A percentile compares a stretch with the other conserved stretches of the same genome.
Conservation (phyloP, 352 stramenopile genomes). For the Phytophthora ohioensis region DNA sequence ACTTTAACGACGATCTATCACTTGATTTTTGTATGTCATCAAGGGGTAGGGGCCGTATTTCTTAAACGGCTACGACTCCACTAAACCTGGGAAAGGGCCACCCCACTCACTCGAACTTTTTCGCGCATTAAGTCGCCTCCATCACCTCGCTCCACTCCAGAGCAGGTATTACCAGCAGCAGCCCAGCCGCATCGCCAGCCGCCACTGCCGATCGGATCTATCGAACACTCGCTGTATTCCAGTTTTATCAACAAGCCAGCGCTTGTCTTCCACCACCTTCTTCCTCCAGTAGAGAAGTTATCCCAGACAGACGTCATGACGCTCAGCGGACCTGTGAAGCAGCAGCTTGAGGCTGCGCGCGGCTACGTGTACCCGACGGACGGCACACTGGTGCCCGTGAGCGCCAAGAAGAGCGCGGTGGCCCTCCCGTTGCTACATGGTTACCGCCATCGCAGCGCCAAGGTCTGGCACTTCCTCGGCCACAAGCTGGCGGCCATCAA, state of each 20-base stretch:
- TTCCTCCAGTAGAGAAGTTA: constrained; percentile 34
- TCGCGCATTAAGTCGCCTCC: constrained; percentile 13
- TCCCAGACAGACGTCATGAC: constrained; percentile 42
- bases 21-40: constrained; percentile 18
- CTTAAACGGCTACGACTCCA: constrained; percentile 16
- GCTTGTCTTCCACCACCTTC: constrained; percentile 23
- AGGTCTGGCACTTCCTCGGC: constrained; percentile 80
- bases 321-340: constrained; percentile 55
- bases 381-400: constrained; percentile 60
- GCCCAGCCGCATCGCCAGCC: constrained; percentile 7
- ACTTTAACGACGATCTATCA: neutral
- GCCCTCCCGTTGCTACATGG: constrained; percentile 36
- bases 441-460: constrained; percentile 45
- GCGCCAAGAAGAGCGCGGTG: constrained; percentile 47
- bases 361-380: constrained; percentile 52
- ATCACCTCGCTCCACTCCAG: constrained; percentile 29
- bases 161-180: constrained; percentile 35
- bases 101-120: constrained; percentile 32
- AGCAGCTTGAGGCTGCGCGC: constrained; percentile 52
- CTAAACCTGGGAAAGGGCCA: constrained; percentile 17
- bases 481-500: constrained; percentile 81
- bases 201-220: constrained; percentile 33
- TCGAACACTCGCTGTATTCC: constrained; percentile 32
- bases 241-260: constrained; percentile 29
- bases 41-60: neutral